Conservation (phyloP, 495 filamentous ascomycete genomes). For the Aspergillus affinis region DNA sequence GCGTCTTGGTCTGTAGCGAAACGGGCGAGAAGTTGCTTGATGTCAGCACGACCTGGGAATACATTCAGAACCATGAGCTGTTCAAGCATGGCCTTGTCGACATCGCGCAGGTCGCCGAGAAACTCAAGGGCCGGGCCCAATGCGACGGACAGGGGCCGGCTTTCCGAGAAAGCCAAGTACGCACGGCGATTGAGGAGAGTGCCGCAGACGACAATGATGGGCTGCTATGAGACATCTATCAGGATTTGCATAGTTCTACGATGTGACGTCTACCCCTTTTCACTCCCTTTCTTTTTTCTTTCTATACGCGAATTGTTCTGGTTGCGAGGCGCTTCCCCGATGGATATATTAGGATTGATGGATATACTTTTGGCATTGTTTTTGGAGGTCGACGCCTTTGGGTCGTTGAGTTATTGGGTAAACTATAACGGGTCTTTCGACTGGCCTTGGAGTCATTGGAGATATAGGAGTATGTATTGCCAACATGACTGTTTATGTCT, state of each 20-base stretch:
- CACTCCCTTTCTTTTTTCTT: not conserved
- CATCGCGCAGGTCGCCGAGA: conserved; percentile 72
- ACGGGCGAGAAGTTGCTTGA: conserved; percentile 77
- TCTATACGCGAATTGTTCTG: not conserved
- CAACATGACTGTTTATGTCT: too few species aligned
- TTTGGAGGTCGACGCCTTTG: not conserved
- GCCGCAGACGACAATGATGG: conserved; percentile 72
- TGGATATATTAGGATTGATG: conserved; percentile 7
- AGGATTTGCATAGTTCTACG: conserved; percentile 10
- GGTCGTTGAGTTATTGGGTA: not conserved
- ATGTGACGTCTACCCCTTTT: conserved; percentile 10
- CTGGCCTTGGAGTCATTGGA: not conserved
- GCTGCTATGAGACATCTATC: conserved; percentile 53
- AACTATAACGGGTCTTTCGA: not conserved
- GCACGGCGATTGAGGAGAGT: conserved; percentile 75
- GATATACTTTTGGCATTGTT: conserved; percentile 14
- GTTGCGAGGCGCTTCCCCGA: conserved; percentile 1
- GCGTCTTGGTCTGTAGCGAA: conserved; percentile 61
- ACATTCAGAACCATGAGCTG: conserved; percentile 80
- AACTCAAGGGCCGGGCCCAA: conserved; percentile 71
- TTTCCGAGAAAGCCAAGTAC: conserved; percentile 75
- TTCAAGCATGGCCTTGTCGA: conserved; percentile 83
- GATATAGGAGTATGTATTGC: not conserved
- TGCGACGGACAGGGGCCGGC: conserved; percentile 91
- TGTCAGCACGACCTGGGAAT: conserved; percentile 83